phyloP scores from a whole-genome alignment of 2,329 filamentous ascomycete genomes.

The Calonectria pseudoreteaudii region DNA sequence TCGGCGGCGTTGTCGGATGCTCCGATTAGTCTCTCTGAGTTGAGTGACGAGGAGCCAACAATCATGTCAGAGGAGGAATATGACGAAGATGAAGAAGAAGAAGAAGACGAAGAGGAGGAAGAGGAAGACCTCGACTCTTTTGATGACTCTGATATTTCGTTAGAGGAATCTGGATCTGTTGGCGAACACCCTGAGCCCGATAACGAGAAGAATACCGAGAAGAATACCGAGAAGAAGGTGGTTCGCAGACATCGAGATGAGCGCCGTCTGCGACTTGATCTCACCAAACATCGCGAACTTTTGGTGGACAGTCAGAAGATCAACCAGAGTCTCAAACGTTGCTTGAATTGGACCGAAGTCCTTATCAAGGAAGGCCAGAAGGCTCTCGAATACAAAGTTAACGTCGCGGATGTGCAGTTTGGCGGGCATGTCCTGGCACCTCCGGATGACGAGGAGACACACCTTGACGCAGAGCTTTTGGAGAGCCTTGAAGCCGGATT shows the following conservation, averaged over 20 bases:
- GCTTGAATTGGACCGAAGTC: constrained; percentile 88
- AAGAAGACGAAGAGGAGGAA: constrained; percentile 58
- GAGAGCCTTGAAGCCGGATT: constrained; percentile 27
- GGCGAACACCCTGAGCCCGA: constrained; percentile 53
- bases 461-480: constrained; percentile 39
- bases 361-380: constrained; percentile 90
- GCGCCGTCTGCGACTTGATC: constrained; percentile 83
- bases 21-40: constrained; percentile 61
- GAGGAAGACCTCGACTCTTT: constrained; percentile 61
- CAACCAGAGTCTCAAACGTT: constrained; percentile 92
- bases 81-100: constrained; percentile 50
- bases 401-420: constrained; percentile 81
- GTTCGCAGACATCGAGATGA: constrained; percentile 79
- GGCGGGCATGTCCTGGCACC: constrained; percentile 81
- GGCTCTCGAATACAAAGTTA: constrained; percentile 85
- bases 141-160: constrained; percentile 63
- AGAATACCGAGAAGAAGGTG: constrained; percentile 45
- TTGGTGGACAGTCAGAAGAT: constrained; percentile 93
- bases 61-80: constrained; percentile 52
- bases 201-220: constrained; percentile 49
- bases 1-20: constrained; percentile 58
- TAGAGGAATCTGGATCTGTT: constrained; percentile 48
- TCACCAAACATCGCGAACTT: constrained; percentile 89
- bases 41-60: constrained; percentile 56
- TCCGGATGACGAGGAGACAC: constrained; percentile 69